A percentile compares a stretch with the other conserved stretches of the same genome.
Conservation (phyloP, 257 asterid species). For the Ophiorrhiza pumila region DNA sequence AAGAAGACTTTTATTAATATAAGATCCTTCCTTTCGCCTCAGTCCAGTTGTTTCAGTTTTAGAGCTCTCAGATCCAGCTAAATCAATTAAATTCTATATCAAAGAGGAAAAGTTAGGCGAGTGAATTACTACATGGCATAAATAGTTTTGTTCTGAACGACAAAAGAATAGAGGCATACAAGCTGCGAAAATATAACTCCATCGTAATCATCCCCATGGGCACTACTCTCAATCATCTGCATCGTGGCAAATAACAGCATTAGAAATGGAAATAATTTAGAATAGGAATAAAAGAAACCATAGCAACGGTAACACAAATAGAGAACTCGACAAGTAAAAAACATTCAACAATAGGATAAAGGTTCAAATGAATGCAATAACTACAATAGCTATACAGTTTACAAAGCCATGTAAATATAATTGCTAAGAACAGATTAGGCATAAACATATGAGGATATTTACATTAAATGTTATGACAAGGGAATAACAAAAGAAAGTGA, state of each 20-base stretch:
- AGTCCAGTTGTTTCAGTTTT: slow-evolving; percentile 96
- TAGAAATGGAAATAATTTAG: background rate
- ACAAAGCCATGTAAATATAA: background rate
- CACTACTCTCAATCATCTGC: slow-evolving; percentile 98
- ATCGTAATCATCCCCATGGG: slow-evolving; percentile 91
- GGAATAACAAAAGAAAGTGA: background rate
- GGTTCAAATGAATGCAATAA: background rate
- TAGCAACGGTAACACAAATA: background rate
- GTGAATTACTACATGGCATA: slow-evolving; percentile 9
- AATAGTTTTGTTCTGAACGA: slow-evolving; percentile 16
- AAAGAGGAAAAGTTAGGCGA: slow-evolving; percentile 22
- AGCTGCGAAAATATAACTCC: slow-evolving; percentile 95
- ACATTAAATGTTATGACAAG: background rate
- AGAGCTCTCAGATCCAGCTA: slow-evolving; percentile 98
- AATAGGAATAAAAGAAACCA: background rate
- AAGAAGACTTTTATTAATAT: slow-evolving; percentile 93
- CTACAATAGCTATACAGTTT: background rate
- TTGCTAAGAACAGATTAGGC: background rate
- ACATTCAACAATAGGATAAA: background rate
- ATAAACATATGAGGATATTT: background rate
- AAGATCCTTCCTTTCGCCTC: slow-evolving; percentile 97
- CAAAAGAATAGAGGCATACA: slow-evolving; percentile 43
- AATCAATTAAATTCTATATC: slow-evolving; percentile 78
- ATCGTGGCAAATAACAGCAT: background rate
- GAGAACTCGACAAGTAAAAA: background rate